Evolutionary conservation across 495 filamentous ascomycete genomes (phyloP).

Genomic region (Penicillium soppii): DNA sequence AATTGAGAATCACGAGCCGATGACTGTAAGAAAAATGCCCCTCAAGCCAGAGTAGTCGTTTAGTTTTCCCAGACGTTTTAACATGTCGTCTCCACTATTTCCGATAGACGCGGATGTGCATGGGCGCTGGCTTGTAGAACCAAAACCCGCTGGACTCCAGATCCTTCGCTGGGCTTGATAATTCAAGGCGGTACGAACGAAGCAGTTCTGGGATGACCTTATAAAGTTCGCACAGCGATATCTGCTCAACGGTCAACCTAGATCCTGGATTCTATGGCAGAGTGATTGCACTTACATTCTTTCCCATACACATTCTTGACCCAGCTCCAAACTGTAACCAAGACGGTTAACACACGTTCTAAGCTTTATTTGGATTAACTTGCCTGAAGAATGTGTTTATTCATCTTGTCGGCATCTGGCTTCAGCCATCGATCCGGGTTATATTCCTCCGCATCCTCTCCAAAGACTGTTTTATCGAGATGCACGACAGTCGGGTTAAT

Average conservation of each 20-base stretch:
- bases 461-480: constrained; percentile 42
- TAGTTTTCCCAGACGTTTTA: neutral
- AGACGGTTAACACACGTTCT: neutral
- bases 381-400: constrained; percentile 16
- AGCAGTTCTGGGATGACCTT: constrained; percentile 20
- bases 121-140: constrained; percentile 12
- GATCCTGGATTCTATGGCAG: neutral
- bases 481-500: constrained; percentile 30
- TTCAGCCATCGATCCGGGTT: constrained; percentile 56
- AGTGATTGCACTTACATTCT: constrained; percentile 11
- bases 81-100: neutral
- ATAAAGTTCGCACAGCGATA: constrained; percentile 18
- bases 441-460: constrained; percentile 48
- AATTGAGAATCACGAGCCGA: neutral
- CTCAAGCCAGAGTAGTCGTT: neutral
- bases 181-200: constrained; percentile 12
- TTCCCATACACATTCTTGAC: constrained; percentile 17
- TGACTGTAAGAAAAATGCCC: neutral
- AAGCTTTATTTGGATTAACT: neutral
- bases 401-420: constrained; percentile 25
- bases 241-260: constrained; percentile 4
- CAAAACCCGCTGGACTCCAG: constrained; percentile 10
- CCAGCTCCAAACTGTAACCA: constrained; percentile 14
- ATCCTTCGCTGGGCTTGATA: neutral
- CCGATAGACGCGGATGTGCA: neutral